Conservation (phyloP, 1,284 basidiomycete genomes). For the Hymenochaete sp. region DNA sequence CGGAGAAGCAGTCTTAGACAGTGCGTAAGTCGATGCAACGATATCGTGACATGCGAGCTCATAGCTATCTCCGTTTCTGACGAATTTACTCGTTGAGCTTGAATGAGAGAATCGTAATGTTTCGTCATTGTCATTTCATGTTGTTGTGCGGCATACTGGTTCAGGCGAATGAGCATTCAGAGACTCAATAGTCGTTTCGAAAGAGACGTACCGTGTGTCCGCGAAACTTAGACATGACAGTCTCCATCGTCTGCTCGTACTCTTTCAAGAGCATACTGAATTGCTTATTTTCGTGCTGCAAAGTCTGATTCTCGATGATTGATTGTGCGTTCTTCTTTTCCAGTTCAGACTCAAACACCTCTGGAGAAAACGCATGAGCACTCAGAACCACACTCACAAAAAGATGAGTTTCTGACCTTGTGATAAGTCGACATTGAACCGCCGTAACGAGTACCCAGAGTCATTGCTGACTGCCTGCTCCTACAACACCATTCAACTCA, state of each 20-base stretch:
- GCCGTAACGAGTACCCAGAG: conserved; percentile 74
- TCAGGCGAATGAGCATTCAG: not conserved
- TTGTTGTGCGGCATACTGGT: conserved; percentile 78
- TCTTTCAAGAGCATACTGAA: conserved; percentile 84
- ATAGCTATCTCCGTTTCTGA: conserved; percentile 51
- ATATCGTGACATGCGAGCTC: conserved; percentile 43
- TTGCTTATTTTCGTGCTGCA: conserved; percentile 93
- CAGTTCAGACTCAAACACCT: conserved; percentile 87
- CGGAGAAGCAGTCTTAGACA: conserved; percentile 67
- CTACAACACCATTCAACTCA: conserved; percentile 31
- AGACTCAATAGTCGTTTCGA: not conserved
- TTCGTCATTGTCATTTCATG: conserved; percentile 84
- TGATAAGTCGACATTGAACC: conserved; percentile 91
- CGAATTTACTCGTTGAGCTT: conserved; percentile 58
- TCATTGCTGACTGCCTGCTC: conserved; percentile 71
- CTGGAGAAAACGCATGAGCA: conserved; percentile 34
- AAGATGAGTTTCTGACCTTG: conserved; percentile 46
- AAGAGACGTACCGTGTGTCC: conserved; percentile 74
- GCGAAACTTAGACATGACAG: conserved; percentile 93
- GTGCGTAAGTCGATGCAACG: conserved; percentile 63
- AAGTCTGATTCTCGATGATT: conserved; percentile 87
- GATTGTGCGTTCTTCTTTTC: conserved; percentile 86
- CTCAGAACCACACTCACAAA: conserved; percentile 5
- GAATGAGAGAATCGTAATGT: conserved; percentile 87
- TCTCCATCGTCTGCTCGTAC: conserved; percentile 91